Evolutionary conservation across 1,139 yeast genomes (phyloP), one percentile per base, ranked within the genome.

Genomic region (Yamadazyma mexicana): DNA sequence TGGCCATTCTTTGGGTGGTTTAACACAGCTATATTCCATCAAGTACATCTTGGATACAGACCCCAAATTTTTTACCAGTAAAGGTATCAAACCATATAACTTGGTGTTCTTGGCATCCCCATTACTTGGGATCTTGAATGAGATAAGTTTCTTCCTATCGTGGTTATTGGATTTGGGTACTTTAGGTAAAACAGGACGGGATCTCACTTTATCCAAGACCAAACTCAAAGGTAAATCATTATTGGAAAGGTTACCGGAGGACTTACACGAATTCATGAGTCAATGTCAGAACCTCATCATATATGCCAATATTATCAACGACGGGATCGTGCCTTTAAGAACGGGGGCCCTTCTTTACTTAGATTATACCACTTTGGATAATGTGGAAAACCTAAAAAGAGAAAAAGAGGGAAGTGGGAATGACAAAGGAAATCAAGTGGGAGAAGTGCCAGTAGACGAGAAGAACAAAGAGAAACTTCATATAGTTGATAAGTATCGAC

Each of bases 1-100:
- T 27, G 96, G 91, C 0, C 98, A 92, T 61, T 91, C 98, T 0
- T 63, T 92, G 14, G 98, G 98, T 16, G 98, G 98, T 0, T 67
- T 86, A 20, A 82, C 85, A 4, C 98, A 92, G 62, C 76, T 92
- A 0, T 92, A 87, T 68, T 96, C 98, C 1, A 75, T 92, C 26
- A 94, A 95, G 2, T 86, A 86, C 55, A 77, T 74, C 66, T 40
- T 81, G 69, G 58, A 88, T 6, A 40, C 50, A 37, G 66, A 66
- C 2, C 28, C 88, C 1, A 75, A 79, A 56, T 80, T 81, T 44
- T 88, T 92, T 49, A 55, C 70, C 14, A 67, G 66, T 16, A 71
- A 81, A 10, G 61, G 69, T 11, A 58, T 64, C 2, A 35, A 43
- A 44, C 96, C 97, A 0, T 71, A 77, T 15, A 87, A 89, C 56